Evolutionary conservation across 1,284 basidiomycete species (phyloP).

Genomic region (Ganoderma leucocontextum): DNA sequence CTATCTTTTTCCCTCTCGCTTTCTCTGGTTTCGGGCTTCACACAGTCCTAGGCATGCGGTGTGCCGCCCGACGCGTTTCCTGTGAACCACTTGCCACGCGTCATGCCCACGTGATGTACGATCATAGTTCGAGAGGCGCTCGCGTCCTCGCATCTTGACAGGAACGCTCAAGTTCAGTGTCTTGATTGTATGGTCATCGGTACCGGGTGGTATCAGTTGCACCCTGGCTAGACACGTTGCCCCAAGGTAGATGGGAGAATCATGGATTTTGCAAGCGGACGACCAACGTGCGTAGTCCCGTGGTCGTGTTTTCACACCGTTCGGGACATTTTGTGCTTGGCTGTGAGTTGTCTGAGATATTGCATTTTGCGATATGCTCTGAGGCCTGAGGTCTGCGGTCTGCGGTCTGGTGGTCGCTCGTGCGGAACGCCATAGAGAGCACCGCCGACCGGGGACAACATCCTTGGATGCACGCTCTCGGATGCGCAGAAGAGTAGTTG

Average conservation of each 20-base stretch:
- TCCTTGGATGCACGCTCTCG: background rate
- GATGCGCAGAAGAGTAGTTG: background rate
- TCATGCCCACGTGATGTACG: constrained; percentile 21
- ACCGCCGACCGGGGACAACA: background rate
- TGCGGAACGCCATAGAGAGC: background rate
- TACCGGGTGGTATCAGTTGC: background rate
- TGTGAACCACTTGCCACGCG: constrained; percentile 16
- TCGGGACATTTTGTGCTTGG: background rate
- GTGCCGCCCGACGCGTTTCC: constrained; percentile 24
- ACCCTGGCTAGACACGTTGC: background rate
- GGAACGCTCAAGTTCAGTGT: background rate
- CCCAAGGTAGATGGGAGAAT: background rate
- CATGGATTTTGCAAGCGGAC: background rate
- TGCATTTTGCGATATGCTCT: background rate
- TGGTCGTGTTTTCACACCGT: background rate
- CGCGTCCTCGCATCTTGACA: background rate
- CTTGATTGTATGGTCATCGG: background rate
- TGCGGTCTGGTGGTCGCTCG: background rate
- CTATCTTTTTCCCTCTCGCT: background rate
- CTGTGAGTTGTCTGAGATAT: background rate
- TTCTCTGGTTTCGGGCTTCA: constrained; percentile 11
- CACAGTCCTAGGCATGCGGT: constrained; percentile 5
- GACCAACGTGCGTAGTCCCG: background rate
- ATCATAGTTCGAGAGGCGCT: background rate
- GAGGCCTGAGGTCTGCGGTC: no score